Base-by-base conservation (phyloP, 176 grass and related monocot genomes). In the Bothriochloa decipiens region DNA sequence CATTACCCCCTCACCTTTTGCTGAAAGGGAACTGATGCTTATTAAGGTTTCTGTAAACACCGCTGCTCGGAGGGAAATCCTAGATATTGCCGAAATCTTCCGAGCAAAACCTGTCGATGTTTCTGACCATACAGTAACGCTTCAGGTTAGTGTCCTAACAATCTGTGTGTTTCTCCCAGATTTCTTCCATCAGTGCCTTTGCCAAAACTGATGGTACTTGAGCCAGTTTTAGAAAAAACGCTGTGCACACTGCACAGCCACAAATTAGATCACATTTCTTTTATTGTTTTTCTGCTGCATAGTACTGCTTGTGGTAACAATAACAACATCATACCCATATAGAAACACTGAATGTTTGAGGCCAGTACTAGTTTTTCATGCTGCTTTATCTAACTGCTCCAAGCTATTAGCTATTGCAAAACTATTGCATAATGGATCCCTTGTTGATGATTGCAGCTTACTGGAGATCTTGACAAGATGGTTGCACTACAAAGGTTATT, bases 41-140 rank as follows among this genome's bases (percentile, higher is more conserved):
- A 95, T 98, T 68, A 98, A 98, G 76, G 88, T 98, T 76, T 92
- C 96, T 67, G 96, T 87, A 72, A 98, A 98, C 45, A 83, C 96
- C 11, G 49, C 85, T 87, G 96, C 93, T 82, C 90, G 96, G 66
- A 94, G 96, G 75, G 93, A 95, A 65, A 94, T 98, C 68, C 76
- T 98, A 83, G 96, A 98, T 67, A 94, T 98, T 78, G 91, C 91
- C 58, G 86, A 95, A 65, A 98, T 98, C 52, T 98, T 98, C 61
- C 89, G 93, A 72, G 93, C 96, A 78, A 93, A 87, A 87, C 79
- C 89, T 84, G 75, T 98, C 14, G 96, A 98, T 81, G 89, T 98
- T 80, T 98, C 96, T 76, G 93, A 95, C 82, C 96, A 98, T 83
- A 95, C 96, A 33, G 89, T 98, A 76, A 98, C 96, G 1, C 86